phyloP scores from a whole-genome alignment of 2,329 filamentous ascomycete genomes.

The Pseudocercospora crystallina region DNA sequence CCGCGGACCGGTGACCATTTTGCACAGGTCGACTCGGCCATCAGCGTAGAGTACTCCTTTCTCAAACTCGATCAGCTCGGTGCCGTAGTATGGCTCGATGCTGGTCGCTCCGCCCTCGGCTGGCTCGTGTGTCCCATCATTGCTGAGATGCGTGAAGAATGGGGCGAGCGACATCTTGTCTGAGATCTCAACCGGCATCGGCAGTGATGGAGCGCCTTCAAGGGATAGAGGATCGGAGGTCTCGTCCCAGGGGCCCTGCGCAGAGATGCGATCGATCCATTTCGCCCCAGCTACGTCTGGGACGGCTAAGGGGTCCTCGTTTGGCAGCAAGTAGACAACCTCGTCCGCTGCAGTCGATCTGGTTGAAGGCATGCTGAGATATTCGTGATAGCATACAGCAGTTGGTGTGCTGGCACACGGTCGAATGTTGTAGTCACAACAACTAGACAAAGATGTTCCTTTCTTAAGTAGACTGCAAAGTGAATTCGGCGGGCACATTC shows the following conservation, averaged over 20 bases:
- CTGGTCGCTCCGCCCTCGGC: slow-evolving; percentile 24
- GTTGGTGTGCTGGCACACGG: too few species aligned
- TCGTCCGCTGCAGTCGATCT: too few species aligned
- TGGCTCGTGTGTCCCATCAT: slow-evolving; percentile 29
- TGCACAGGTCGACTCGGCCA: slow-evolving; percentile 56
- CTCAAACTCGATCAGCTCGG: slow-evolving; percentile 39
- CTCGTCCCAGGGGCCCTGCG: slow-evolving; percentile 39
- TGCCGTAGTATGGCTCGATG: slow-evolving; percentile 37
- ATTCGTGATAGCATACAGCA: too few species aligned
- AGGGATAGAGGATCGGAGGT: slow-evolving; percentile 33
- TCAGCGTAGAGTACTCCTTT: slow-evolving; percentile 52
- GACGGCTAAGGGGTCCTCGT: neutral
- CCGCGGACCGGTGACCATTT: slow-evolving; percentile 55
- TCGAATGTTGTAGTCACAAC: too few species aligned
- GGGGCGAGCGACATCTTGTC: slow-evolving; percentile 35
- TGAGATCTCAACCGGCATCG: slow-evolving; percentile 40
- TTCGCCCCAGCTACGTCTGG: slow-evolving; percentile 10
- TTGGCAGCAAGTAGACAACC: too few species aligned
- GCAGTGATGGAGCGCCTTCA: slow-evolving; percentile 34
- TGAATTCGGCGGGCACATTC: too few species aligned
- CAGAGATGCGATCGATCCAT: slow-evolving; percentile 32
- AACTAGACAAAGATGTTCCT: too few species aligned
- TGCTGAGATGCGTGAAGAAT: slow-evolving; percentile 39
- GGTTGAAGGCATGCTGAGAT: too few species aligned
- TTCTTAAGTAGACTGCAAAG: too few species aligned